Evolutionary conservation across 2,329 filamentous ascomycete species (phyloP), one percentile per base, ranked within the genome.

Genomic region (Kalmusia sp.): DNA sequence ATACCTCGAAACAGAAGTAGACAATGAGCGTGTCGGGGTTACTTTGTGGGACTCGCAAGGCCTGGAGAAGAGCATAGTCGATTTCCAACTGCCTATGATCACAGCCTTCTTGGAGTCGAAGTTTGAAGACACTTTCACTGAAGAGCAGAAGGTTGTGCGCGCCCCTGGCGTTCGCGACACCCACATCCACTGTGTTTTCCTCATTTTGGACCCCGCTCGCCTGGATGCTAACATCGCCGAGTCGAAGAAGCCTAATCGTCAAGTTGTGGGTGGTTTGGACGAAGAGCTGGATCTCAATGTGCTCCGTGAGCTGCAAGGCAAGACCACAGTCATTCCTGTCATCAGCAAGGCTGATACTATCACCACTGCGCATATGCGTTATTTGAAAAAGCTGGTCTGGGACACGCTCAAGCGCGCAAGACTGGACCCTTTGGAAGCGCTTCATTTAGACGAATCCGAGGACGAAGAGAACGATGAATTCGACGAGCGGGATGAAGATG

Each of bases 11-110:
- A 95, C 93, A 2, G 93, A 98, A 72, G 91, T 98, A 53, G 93
- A 98, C 59, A 87, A 87, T 54, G 93, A 99, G 77, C 87, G 93
- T 46, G 85, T 99, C 41, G 95, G 95, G 7, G 79, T 99, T 61
- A 99, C 95, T 0, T 79, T 99, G 27, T 99, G 95, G 95, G 95
- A 99, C 73, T 98, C 95, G 0, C 89, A 95, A 67, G 95, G 95
- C 1, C 79, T 99, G 50, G 93, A 99, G 77, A 96, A 93, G 82
- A 95, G 91, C 67, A 86, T 98, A 30, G 92, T 97, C 46, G 95
- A 98, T 73, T 84, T 98, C 61, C 95, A 99, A 76, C 81, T 99
- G 61, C 87, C 93, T 56, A 92, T 96, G 72, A 93, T 98, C 81
- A 88, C 90, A 28, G 84, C 89, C 7, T 99, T 99, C 78, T 81